phyloP scores from a whole-genome alignment of 2,329 filamentous ascomycete genomes.

The Metarhizium humberi region DNA sequence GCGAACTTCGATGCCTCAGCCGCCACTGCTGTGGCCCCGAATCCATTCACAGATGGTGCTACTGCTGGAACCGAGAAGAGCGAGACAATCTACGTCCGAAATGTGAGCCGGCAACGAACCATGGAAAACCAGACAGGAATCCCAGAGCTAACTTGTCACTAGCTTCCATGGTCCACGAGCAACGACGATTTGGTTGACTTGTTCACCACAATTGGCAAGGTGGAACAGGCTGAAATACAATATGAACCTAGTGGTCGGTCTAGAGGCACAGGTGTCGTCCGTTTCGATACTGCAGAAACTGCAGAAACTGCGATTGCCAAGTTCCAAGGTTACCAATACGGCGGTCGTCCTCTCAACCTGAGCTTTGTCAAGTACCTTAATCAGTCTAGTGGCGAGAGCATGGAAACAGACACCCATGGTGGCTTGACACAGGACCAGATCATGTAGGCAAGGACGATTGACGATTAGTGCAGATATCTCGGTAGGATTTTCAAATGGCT shows the following conservation, averaged over 20 bases:
- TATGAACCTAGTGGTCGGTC: constrained; percentile 96
- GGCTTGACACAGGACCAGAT: constrained; percentile 96
- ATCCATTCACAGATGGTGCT: constrained; percentile 89
- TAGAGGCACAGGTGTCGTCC: constrained; percentile 90
- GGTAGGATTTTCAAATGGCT: not conserved
- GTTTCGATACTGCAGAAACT: constrained; percentile 74
- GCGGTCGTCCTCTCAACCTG: constrained; percentile 84
- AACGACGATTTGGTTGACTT: constrained; percentile 95
- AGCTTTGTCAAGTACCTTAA: constrained; percentile 91
- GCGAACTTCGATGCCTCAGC: constrained; percentile 39
- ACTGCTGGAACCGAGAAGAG: constrained; percentile 77
- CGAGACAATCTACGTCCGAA: constrained; percentile 88
- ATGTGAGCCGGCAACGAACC: constrained; percentile 53
- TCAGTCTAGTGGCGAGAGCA: constrained; percentile 55
- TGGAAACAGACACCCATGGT: constrained; percentile 71
- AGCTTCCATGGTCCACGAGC: constrained; percentile 98
- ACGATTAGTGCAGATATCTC: not conserved
- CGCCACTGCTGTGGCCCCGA: constrained; percentile 50
- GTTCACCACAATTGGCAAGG: constrained; percentile 96
- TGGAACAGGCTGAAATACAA: constrained; percentile 97
- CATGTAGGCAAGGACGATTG: constrained; percentile 51
- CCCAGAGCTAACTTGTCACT: constrained; percentile 12
- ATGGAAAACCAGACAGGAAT: no score
- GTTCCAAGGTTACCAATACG: constrained; percentile 96
- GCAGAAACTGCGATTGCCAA: constrained; percentile 93